phyloP scores from a whole-genome alignment of 768 basidiomycete genomes.

The Kwoniella shandongensis region DNA sequence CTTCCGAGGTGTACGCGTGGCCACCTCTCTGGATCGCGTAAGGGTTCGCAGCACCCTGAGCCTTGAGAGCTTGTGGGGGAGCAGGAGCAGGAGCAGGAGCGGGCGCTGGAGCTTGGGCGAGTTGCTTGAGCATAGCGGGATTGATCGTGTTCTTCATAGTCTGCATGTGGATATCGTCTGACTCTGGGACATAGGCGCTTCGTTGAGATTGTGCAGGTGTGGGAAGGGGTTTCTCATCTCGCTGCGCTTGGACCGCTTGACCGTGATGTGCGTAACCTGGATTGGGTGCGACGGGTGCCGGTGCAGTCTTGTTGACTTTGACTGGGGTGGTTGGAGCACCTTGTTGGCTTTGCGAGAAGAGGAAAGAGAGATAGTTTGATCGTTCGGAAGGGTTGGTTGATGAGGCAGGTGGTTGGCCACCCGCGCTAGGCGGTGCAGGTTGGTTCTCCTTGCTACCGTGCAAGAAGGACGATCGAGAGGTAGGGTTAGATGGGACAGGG shows the following conservation, averaged over 20 bases:
- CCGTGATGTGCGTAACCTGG: slow-evolving; percentile 18
- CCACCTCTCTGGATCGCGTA: slow-evolving; percentile 28
- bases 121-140: slow-evolving; percentile 46
- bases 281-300: slow-evolving; percentile 23
- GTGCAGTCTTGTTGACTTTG: slow-evolving; percentile 42
- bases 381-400: slow-evolving; percentile 22
- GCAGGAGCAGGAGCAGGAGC: slow-evolving; percentile 11
- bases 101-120: slow-evolving; percentile 29
- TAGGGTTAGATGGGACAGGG: slow-evolving; percentile 43
- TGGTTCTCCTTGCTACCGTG: slow-evolving; percentile 32
- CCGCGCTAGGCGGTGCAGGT: slow-evolving; percentile 4
- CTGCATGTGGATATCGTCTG: slow-evolving; percentile 71
- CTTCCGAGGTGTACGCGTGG: slow-evolving; percentile 27
- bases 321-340: slow-evolving; percentile 45
- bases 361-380: slow-evolving; percentile 46
- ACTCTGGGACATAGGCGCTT: slow-evolving; percentile 14
- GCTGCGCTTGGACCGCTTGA: slow-evolving; percentile 12
- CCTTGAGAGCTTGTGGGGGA: slow-evolving; percentile 10
- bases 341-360: slow-evolving; percentile 34
- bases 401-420: slow-evolving; percentile 5
- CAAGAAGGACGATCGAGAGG: slow-evolving; percentile 22
- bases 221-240: neutral
- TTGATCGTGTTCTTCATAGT: slow-evolving; percentile 62
- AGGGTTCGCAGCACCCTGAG: slow-evolving; percentile 18
- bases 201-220: neutral